A percentile compares a stretch with the other conserved stretches of the same genome.
These are phyloP conservation scores for Geotrichum phurueaensis DNA, from an alignment of 1,139 yeast genomes.

Conservation along the genomic window DNA sequence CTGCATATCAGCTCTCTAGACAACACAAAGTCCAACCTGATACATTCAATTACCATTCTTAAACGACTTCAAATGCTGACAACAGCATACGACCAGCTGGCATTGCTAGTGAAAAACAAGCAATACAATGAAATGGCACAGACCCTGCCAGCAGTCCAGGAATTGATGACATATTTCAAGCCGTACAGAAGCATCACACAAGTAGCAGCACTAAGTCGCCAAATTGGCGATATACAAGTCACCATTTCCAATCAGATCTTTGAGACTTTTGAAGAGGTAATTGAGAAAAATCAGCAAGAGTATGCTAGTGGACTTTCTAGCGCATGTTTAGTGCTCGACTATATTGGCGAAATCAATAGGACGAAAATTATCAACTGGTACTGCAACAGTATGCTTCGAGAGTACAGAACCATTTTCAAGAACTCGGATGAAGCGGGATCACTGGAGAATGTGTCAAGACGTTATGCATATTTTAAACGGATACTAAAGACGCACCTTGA, in stretches of 20 bases:
- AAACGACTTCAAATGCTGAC: slow-evolving; percentile 83
- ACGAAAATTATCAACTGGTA: slow-evolving; percentile 69
- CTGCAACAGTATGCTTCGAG: slow-evolving; percentile 62
- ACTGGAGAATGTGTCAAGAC: slow-evolving; percentile 71
- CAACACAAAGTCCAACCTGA: slow-evolving; percentile 73
- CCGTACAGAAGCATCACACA: slow-evolving; percentile 81
- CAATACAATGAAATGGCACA: slow-evolving; percentile 64
- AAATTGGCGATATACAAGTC: slow-evolving; percentile 58
- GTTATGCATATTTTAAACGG: slow-evolving; percentile 76
- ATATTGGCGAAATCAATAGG: slow-evolving; percentile 55
- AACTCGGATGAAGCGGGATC: slow-evolving; percentile 89
- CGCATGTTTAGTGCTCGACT: slow-evolving; percentile 70
- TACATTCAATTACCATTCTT: slow-evolving; percentile 75
- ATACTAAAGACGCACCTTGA: slow-evolving; percentile 56
- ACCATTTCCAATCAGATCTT: slow-evolving; percentile 68
- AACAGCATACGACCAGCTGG: slow-evolving; percentile 66
- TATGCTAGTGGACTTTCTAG: slow-evolving; percentile 37
- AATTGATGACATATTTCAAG: slow-evolving; percentile 68
- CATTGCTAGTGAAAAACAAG: slow-evolving; percentile 42
- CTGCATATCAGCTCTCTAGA: slow-evolving; percentile 73
- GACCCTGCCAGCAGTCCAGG: slow-evolving; percentile 70
- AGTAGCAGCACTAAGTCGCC: slow-evolving; percentile 61
- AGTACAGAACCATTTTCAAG: slow-evolving; percentile 67
- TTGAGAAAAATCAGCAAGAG: slow-evolving; percentile 23
- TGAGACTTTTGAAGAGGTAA: slow-evolving; percentile 57